Conservation (phyloP, 768 basidiomycete species). For the Suillus subalutaceus region DNA sequence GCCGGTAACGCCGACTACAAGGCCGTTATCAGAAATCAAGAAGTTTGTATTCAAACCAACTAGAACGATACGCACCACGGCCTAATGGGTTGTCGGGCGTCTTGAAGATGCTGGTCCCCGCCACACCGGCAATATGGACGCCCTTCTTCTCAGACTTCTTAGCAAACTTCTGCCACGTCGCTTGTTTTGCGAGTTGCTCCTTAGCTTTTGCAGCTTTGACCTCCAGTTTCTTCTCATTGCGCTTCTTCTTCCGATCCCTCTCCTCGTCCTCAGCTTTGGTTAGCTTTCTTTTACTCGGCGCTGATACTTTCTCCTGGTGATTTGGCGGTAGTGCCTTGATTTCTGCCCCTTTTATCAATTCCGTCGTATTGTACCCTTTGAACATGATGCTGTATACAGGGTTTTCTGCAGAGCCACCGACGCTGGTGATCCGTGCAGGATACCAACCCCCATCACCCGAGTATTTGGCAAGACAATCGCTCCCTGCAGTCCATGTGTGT, state of each 20-base stretch:
- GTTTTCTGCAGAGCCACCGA: constrained; percentile 82
- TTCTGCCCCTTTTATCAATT: constrained; percentile 73
- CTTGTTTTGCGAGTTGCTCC: constrained; percentile 83
- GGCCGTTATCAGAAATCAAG: constrained; percentile 20
- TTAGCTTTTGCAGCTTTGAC: constrained; percentile 82
- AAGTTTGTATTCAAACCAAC: constrained; percentile 2
- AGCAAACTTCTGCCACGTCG: constrained; percentile 92
- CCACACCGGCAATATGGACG: constrained; percentile 83
- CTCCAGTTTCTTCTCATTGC: constrained; percentile 93
- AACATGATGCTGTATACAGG: constrained; percentile 89
- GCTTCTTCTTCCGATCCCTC: constrained; percentile 88
- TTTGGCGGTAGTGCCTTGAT: constrained; percentile 70
- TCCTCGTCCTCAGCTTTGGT: constrained; percentile 84
- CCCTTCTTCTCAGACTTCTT: constrained; percentile 96
- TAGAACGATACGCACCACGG: constrained; percentile 57
- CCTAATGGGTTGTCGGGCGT: constrained; percentile 92
- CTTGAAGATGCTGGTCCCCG: constrained; percentile 92
- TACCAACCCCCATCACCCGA: constrained; percentile 86
- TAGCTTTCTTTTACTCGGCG: constrained; percentile 74
- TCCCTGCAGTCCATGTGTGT: constrained; percentile 75
- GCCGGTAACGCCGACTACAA: constrained; percentile 84
- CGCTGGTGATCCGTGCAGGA: constrained; percentile 83
- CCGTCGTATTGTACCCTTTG: constrained; percentile 90
- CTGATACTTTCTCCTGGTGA: constrained; percentile 44
- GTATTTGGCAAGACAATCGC: constrained; percentile 86